These are phyloP conservation scores for Fragilariopsis cylindrus DNA, from an alignment of 108 stramenopile species.

Conservation along the genomic window DNA sequence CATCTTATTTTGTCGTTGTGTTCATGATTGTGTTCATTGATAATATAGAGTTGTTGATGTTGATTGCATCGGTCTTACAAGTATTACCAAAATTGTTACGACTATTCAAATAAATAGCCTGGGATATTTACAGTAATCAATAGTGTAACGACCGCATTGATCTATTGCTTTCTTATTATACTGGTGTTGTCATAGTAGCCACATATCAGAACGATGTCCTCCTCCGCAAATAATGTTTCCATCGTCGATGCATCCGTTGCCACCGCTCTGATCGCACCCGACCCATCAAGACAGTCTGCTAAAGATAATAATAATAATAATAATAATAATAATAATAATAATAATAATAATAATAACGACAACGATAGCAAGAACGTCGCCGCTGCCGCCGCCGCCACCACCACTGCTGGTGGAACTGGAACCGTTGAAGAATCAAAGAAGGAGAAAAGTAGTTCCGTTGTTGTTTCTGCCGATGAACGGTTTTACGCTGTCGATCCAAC, in stretches of 20 bases:
- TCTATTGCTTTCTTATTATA: too few relatives aligned
- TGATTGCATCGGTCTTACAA: too few relatives aligned
- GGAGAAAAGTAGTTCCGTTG: background rate
- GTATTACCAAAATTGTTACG: too few relatives aligned
- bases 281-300: background rate
- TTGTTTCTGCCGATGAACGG: conserved; percentile 29
- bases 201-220: background rate
- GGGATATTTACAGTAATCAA: too few relatives aligned
- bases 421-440: background rate
- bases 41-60: too few relatives aligned
- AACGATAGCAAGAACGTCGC: background rate
- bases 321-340: background rate
- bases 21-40: too few relatives aligned
- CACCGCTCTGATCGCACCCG: conserved; percentile 5
- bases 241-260: conserved; percentile 2
- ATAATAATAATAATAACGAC: background rate
- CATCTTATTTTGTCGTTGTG: too few relatives aligned
- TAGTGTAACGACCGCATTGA: too few relatives aligned
- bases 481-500: conserved; percentile 52
- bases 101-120: too few relatives aligned
- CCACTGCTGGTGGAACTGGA: background rate
- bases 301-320: background rate
- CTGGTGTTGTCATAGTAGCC: too few relatives aligned
- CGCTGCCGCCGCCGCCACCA: background rate
- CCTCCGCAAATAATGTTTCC: too few relatives aligned